These are phyloP conservation scores for Colletotrichum plurivorum DNA, from an alignment of 2,329 filamentous ascomycete genomes.

Conservation along the genomic window DNA sequence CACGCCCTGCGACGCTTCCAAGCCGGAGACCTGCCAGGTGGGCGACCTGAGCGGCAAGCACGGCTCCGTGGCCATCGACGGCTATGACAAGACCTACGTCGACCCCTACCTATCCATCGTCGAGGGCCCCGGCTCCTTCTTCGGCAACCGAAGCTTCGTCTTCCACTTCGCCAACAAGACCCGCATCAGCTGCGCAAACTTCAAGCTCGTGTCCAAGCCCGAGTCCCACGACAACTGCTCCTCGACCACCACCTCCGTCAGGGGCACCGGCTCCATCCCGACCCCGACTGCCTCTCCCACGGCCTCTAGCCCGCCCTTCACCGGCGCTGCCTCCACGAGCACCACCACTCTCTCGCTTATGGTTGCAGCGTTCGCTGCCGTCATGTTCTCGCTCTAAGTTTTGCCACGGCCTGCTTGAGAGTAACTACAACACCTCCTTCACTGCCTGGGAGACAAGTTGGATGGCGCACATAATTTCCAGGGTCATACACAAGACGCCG, in stretches of 20 bases:
- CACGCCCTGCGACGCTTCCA: constrained; percentile 69
- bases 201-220: constrained; percentile 52
- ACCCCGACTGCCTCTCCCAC: constrained; percentile 4
- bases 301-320: constrained; percentile 12
- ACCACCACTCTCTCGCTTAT: constrained; percentile 29
- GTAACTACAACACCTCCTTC: too few species aligned
- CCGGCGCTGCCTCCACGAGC: constrained; percentile 38
- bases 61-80: constrained; percentile 67
- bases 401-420: background rate
- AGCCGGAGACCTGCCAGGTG: constrained; percentile 78
- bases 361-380: constrained; percentile 42
- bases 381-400: constrained; percentile 43
- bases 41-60: constrained; percentile 84
- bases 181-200: constrained; percentile 76
- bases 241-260: constrained; percentile 11
- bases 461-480: background rate
- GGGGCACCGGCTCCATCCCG: constrained; percentile 1
- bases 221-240: constrained; percentile 36
- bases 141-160: constrained; percentile 76
- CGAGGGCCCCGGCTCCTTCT: constrained; percentile 67
- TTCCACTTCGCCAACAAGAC: constrained; percentile 76
- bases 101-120: constrained; percentile 72
- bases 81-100: constrained; percentile 64
- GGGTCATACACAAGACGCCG: background rate
- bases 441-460: background rate